These are phyloP conservation scores for Sporothrix luriei DNA, from an alignment of 2,329 filamentous ascomycete genomes.

Conservation along the genomic window DNA sequence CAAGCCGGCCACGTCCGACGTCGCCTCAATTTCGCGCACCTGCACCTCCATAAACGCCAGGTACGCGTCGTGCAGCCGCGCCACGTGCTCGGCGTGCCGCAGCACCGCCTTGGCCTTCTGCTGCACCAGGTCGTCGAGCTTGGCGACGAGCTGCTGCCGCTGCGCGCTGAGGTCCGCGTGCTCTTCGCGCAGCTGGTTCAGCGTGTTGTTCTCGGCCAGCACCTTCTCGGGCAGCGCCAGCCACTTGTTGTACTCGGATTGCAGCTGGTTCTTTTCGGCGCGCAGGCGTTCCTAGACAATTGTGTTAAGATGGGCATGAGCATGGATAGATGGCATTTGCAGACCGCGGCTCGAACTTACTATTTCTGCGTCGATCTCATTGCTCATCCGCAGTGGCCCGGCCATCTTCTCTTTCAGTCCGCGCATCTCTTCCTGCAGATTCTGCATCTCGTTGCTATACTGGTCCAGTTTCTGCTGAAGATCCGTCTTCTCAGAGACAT, in stretches of 20 bases:
- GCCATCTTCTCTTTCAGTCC: constrained; percentile 46
- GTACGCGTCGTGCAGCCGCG: constrained; percentile 63
- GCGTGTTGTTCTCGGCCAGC: constrained; percentile 44
- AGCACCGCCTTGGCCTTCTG: constrained; percentile 59
- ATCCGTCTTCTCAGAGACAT: constrained; percentile 64
- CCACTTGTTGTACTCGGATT: constrained; percentile 67
- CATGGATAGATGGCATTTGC: no score
- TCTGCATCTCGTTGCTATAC: constrained; percentile 43
- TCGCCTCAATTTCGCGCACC: constrained; percentile 74
- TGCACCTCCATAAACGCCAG: constrained; percentile 68
- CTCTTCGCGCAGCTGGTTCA: constrained; percentile 42
- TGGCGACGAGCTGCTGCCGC: constrained; percentile 45
- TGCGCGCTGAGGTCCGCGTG: constrained; percentile 40
- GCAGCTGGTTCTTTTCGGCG: constrained; percentile 66
- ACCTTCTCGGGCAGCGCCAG: constrained; percentile 71
- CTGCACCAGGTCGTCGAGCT: constrained; percentile 57
- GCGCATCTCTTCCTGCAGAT: constrained; percentile 43
- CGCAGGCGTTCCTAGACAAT: constrained; percentile 53
- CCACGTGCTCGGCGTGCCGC: constrained; percentile 60
- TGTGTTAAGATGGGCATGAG: neutral
- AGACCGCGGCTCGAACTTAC: constrained; percentile 43
- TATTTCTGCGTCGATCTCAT: constrained; percentile 50
- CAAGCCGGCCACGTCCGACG: constrained; percentile 76
- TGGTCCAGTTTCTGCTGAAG: constrained; percentile 58
- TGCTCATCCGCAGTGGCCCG: constrained; percentile 44